Base-by-base conservation (phyloP, 1,139 yeast species). In the Taphrina populina region DNA sequence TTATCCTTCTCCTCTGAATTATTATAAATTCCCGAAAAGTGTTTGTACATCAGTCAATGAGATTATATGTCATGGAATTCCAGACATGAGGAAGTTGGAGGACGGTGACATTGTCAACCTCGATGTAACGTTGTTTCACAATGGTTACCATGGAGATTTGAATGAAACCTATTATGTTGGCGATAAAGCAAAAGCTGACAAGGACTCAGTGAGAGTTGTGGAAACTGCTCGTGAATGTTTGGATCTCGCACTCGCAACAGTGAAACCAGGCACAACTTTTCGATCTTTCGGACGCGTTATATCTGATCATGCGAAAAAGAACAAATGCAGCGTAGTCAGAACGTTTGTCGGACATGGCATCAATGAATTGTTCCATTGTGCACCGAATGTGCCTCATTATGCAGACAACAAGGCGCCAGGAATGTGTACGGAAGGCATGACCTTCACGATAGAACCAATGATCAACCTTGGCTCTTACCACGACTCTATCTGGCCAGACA, bases 391-490 rank as follows among this genome's bases (percentile, higher is more conserved):
- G 56, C 96, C 97, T 4, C 99, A 94, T 70, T 94, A 74, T 69
- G 95, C 94, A 30, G 83, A 82, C 64, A 94, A 90, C 73, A 92
- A 92, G 73, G 88, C 96, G 4, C 78, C 90, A 45, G 99, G 98
- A 57, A 82, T 87, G 53, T 90, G 94, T 72, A 88, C 88, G 68
- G 90, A 96, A 17, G 99, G 99, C 19, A 86, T 90, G 84, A 90
- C 88, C 13, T 94, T 94, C 73, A 94, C 99, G 19, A 88, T 94
- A 59, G 99, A 94, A 71, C 99, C 99, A 44, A 94, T 94, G 99
- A 79, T 94, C 64, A 85, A 88, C 67, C 74, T 83, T 62, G 98
- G 98, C n/a, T 74, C 84, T 0, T 83, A 80, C 73, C 80, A 80
- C 65, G 98, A 90, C 69, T 72, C 78, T 59, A 76, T 82, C 53